phyloP scores from a whole-genome alignment of 2,329 filamentous ascomycete species.

The Aaosphaeria arxii region DNA sequence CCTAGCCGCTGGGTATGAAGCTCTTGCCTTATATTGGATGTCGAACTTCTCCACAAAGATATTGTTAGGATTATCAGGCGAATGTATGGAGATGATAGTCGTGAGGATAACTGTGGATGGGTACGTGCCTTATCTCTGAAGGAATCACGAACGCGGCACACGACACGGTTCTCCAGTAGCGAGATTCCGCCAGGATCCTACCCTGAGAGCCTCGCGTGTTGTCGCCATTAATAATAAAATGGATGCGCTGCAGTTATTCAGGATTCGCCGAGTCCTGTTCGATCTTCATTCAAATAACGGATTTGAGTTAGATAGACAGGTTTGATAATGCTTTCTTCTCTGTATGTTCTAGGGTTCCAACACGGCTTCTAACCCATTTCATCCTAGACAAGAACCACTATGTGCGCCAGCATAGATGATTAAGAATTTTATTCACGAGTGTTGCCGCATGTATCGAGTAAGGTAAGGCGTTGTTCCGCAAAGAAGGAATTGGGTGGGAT shows the following conservation, averaged over 20 bases:
- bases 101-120: slow-evolving; percentile 56
- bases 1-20: slow-evolving; percentile 53
- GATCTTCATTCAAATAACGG: slow-evolving; percentile 58
- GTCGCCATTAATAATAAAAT: slow-evolving; percentile 60
- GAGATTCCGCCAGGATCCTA: slow-evolving; percentile 60
- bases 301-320: slow-evolving; percentile 55
- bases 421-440: slow-evolving; percentile 1
- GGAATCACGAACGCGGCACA: slow-evolving; percentile 60
- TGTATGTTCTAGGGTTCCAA: slow-evolving; percentile 43
- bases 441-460: slow-evolving; percentile 1
- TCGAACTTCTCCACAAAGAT: slow-evolving; percentile 63
- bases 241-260: slow-evolving; percentile 37
- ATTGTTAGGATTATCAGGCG: slow-evolving; percentile 60
- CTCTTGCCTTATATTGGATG: slow-evolving; percentile 63
- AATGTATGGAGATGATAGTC: slow-evolving; percentile 63
- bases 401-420: slow-evolving; percentile 1
- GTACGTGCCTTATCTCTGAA: slow-evolving; percentile 66
- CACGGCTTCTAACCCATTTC: slow-evolving; percentile 22
- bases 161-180: slow-evolving; percentile 58
- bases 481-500: too few species aligned
- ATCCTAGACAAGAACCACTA: background rate
- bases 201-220: slow-evolving; percentile 59
- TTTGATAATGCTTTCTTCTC: slow-evolving; percentile 54
- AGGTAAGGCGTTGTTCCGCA: background rate
- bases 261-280: slow-evolving; percentile 58